Evolutionary conservation across 2,329 filamentous ascomycete genomes (phyloP), one percentile per base, ranked within the genome.

Genomic region (Nigrospora oryzae): DNA sequence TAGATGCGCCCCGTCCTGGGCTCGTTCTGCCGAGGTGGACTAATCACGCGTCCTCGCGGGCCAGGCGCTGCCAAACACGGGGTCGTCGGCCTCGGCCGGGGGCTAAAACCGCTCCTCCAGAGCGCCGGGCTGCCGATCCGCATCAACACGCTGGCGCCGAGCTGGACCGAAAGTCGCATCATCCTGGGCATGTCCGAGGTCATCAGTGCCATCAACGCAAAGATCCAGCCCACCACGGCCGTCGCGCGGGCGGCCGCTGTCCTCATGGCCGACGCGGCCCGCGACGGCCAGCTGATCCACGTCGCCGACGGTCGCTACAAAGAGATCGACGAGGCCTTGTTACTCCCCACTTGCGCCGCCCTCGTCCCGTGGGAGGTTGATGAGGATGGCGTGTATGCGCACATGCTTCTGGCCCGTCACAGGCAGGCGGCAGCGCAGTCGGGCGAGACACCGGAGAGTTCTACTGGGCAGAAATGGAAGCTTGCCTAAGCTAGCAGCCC

Each of bases 91-190:
- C 68, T 77, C 44, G 65, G 73, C 17, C 67, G 75, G 28, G 69
- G 70, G 3, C 57, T 77, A 7, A 56, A 65, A 2, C 57, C 60
- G 3, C 56, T 68, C 4, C 50, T 75, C 3, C 49, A 53, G 13
- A 51, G 50, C 2, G 57, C 63, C 7, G 47, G 53, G 12, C 47
- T 73, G 1, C 69, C 73, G 1, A 70, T 81, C 36, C 71, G 77
- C 11, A 55, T 81, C 40, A 82, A 81, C 60, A 68, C 65, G 7
- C 60, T 81, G 19, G 68, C 72, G 1, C 75, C 77, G 2, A 70
- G 65, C 28, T 80, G 75, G 75, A 79, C 76, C 0, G 59, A 64
- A 2, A 74, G 73, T 13, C 66, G 61, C 12, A 63, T 79, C 1
- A 55, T 78, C 2, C 67, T 72, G 46, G 32, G 45, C 16, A 35